Conservation (phyloP, 768 basidiomycete species). For the Lentinus brumalis region DNA sequence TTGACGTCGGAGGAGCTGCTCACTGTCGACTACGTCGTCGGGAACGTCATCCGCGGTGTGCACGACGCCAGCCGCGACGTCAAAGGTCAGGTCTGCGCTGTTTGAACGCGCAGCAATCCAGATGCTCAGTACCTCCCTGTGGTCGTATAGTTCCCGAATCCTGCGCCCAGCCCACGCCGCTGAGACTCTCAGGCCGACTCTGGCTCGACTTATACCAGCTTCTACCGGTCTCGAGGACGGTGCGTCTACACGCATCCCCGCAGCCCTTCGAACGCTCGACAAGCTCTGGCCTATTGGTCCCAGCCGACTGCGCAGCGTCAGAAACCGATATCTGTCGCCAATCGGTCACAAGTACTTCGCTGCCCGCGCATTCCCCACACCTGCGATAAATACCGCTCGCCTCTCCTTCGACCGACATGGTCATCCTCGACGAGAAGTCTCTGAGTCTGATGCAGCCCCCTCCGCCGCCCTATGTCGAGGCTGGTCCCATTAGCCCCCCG, state of each 20-base stretch:
- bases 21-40: neutral
- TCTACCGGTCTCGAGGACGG: no score
- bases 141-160: no score
- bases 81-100: no score
- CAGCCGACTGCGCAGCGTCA: conserved; percentile 18
- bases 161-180: no score
- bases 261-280: conserved; percentile 16
- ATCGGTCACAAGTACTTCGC: conserved; percentile 14
- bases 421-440: conserved; percentile 48
- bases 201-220: neutral
- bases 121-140: no score
- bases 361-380: conserved; percentile 5
- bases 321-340: conserved; percentile 4
- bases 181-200: conserved; percentile 9
- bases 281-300: conserved; percentile 6
- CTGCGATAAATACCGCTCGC: conserved; percentile 15
- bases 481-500: conserved; percentile 31
- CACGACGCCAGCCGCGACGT: no score
- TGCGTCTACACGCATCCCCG: conserved; percentile 6
- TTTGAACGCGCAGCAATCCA: no score
- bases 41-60: no score
- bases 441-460: conserved; percentile 31
- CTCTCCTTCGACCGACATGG: conserved; percentile 34
- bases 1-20: neutral
- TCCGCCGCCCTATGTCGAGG: conserved; percentile 39